Evolutionary conservation across 768 basidiomycete species (phyloP), one percentile per base, ranked within the genome.

Genomic region (Suillus plorans): DNA sequence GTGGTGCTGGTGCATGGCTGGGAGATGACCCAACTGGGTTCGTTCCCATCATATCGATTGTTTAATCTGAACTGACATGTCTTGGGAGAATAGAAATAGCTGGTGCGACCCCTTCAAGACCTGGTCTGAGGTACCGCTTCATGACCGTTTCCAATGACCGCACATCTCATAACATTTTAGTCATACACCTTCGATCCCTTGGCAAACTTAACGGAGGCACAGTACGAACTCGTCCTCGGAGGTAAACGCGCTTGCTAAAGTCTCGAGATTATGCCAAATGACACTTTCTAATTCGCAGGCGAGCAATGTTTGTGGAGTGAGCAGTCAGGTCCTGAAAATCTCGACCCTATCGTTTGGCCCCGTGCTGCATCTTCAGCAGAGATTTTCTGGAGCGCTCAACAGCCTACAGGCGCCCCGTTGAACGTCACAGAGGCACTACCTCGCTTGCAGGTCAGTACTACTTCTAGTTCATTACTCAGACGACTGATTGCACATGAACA

Each of bases 101-200:
- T 85, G 84, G 83, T 83, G 80, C 68, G 80, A 81, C 64, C 82
- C 82, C 5, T 84, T 81, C 79, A 85, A 84, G 72, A 76, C 80
- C 14, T 86, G 85, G 84, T 78, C 81, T 61, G 67, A 78, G 70
- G 81, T 83, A 60, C 69, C 10, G 25, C 18, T 20, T 42, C 16
- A 13, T 28, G 5, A 20, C 31, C 25, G 25, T 28, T 28, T 39
- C 79, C 10, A 28, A 8, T 62, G 42, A 65, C 67, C 22, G 25
- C 20, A 39, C n/a, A 34, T 52, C 62, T 58, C 25, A 70, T 36
- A 41, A 14, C 55, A 61, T 76, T 65, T 71, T 50, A 83, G 82
- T 67, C 81, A 3, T 83, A 80, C 71, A 80, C 79, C 14, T 87
- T 84, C 69, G 80, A 87, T 69, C 86, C 86, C 10, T 77, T 80